Evolutionary conservation across 2,329 filamentous ascomycete species (phyloP).

Genomic region (Helicocarpus griseus): DNA sequence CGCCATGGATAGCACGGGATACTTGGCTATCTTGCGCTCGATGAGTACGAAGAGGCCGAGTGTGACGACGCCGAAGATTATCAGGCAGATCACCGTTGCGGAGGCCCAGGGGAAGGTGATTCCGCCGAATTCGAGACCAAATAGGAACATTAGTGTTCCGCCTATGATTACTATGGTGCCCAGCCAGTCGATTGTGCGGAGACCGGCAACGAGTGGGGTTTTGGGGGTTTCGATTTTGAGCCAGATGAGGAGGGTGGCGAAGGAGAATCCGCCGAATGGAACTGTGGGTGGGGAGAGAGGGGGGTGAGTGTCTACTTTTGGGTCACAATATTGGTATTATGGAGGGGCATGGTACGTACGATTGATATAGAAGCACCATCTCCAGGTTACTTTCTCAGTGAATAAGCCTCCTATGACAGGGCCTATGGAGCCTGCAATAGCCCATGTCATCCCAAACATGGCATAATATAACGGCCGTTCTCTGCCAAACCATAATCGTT

Average conservation of each 20-base stretch:
- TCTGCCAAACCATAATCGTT: conserved; percentile 17
- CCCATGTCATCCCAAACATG: conserved; percentile 54
- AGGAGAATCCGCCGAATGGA: conserved; percentile 50
- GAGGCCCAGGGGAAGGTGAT: conserved; percentile 66
- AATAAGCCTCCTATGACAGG: conserved; percentile 54
- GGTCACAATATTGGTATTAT: no score
- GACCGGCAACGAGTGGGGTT: conserved; percentile 47
- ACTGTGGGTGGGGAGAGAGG: conserved; percentile 27
- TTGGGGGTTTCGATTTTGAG: conserved; percentile 53
- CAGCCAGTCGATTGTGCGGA: conserved; percentile 55
- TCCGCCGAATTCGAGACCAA: conserved; percentile 79
- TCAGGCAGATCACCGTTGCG: conserved; percentile 63
- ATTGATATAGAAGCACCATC: conserved; percentile 55
- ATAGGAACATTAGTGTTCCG: conserved; percentile 73
- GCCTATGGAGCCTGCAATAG: conserved; percentile 49
- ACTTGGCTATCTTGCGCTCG: conserved; percentile 63
- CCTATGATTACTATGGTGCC: conserved; percentile 59
- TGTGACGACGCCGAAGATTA: conserved; percentile 60
- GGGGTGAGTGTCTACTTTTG: not conserved
- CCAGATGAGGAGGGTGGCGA: conserved; percentile 50
- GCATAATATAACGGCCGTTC: conserved; percentile 54
- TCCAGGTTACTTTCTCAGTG: conserved; percentile 49
- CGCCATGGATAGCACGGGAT: conserved; percentile 66
- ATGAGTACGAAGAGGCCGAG: conserved; percentile 59
- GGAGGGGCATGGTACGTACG: conserved; percentile 23